Evolutionary conservation across 2,329 filamentous ascomycete genomes (phyloP).

Genomic region (Paraphaeosphaeria minitans): DNA sequence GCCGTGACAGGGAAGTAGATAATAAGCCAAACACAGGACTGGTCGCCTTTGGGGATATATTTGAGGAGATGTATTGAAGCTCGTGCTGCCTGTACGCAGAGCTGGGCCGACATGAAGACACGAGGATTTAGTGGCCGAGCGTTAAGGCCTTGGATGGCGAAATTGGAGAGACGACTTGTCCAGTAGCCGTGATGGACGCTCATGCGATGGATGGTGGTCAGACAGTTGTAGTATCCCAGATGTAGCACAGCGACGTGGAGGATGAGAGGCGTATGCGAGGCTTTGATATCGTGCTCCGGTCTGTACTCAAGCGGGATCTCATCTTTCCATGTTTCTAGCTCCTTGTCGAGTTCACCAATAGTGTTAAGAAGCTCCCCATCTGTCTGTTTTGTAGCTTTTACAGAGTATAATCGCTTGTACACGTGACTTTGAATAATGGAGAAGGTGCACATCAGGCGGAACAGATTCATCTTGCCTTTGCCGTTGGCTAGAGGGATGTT

Average conservation of each 20-base stretch:
- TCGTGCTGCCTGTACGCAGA: slow-evolving; percentile 90
- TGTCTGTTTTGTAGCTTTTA: slow-evolving; percentile 87
- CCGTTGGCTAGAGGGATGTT: slow-evolving; percentile 90
- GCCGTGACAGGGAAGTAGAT: slow-evolving; percentile 96
- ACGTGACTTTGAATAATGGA: slow-evolving; percentile 91
- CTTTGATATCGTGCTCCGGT: slow-evolving; percentile 96
- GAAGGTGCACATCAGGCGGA: slow-evolving; percentile 90
- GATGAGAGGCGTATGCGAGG: slow-evolving; percentile 89
- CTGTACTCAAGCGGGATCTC: slow-evolving; percentile 92
- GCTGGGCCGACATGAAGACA: slow-evolving; percentile 89
- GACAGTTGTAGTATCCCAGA: slow-evolving; percentile 96
- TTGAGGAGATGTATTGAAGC: slow-evolving; percentile 93
- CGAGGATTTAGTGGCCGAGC: slow-evolving; percentile 87
- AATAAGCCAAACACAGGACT: slow-evolving; percentile 94
- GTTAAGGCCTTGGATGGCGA: slow-evolving; percentile 92
- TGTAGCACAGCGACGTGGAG: slow-evolving; percentile 93
- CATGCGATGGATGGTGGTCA: slow-evolving; percentile 98
- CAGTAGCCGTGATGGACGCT: slow-evolving; percentile 97
- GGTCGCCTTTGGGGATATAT: slow-evolving; percentile 94
- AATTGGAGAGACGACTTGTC: slow-evolving; percentile 93
- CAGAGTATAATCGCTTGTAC: slow-evolving; percentile 91
- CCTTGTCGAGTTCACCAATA: slow-evolving; percentile 86
- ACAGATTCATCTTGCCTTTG: slow-evolving; percentile 92
- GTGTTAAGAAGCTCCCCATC: slow-evolving; percentile 93
- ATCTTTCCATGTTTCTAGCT: slow-evolving; percentile 94